Conservation (phyloP, 257 asterid species). For the Rauvolfia tetraphylla region DNA sequence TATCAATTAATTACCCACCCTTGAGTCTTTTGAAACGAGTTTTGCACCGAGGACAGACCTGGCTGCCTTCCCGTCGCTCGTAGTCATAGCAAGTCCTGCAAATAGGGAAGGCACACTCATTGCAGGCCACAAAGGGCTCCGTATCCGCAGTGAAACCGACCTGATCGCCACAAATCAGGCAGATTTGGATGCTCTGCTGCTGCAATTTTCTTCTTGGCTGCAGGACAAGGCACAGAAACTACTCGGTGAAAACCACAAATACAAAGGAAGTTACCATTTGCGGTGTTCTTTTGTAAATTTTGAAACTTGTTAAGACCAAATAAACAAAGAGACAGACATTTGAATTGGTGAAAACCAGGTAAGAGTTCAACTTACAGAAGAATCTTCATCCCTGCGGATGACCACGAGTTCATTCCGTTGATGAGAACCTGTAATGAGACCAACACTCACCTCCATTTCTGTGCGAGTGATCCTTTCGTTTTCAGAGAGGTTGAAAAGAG, state of each 20-base stretch:
- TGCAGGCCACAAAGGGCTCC: slow-evolving; percentile 35
- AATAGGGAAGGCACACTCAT: slow-evolving; percentile 40
- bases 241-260: background rate
- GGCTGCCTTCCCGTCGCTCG: slow-evolving; percentile 37
- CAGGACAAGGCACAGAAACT: background rate
- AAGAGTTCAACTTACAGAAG: slow-evolving; percentile 9
- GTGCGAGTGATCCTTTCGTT: background rate
- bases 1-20: slow-evolving; percentile 12
- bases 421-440: slow-evolving; percentile 22
- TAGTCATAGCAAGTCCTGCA: slow-evolving; percentile 39
- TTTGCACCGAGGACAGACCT: slow-evolving; percentile 39
- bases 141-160: slow-evolving; percentile 30
- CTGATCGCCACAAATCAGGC: slow-evolving; percentile 32
- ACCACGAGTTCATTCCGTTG: slow-evolving; percentile 21
- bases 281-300: background rate
- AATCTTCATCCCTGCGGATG: slow-evolving; percentile 17
- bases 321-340: background rate
- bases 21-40: slow-evolving; percentile 33
- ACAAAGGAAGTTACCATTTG: background rate
- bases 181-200: slow-evolving; percentile 16
- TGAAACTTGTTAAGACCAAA: background rate
- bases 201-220: slow-evolving; percentile 17
- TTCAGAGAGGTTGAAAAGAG: background rate
- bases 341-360: background rate
- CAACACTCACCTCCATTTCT: background rate